Base-by-base conservation (phyloP, 352 stramenopile species). In the Pythium dissimile region DNA sequence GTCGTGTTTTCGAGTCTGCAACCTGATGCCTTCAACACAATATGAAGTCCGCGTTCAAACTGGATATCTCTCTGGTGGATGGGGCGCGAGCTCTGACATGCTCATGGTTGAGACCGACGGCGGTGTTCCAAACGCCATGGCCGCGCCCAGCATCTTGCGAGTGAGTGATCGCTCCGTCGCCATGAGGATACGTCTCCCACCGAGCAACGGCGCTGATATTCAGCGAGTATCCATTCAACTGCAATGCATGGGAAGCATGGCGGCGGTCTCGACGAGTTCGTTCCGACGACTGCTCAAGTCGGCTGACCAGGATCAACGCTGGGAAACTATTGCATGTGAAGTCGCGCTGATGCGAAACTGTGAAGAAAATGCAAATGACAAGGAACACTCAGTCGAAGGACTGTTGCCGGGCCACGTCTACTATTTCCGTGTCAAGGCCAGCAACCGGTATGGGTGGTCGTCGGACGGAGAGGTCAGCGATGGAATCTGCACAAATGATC, bases 401-500 rank as follows among this genome's bases (percentile, higher is more conserved):
- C 55, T 87, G 5, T 15, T 66, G 1, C 72, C 74, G 1, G 77
- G 77, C 3, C 66, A 67, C 5, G 62, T 84, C 7, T 87, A 87
- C 31, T 78, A 75, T 52, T 80, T 83, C 44, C 72, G 72, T 2
- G 38, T 67, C 2, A 77, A 79, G 43, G 74, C 68, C 13, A 66
- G 37, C 46, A 87, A 87, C 43, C 44, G 55, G 10, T 70, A 64
- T 23, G 77, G 74, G 11, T 87, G 77, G 77, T 85, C 74, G 9
- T 61, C 66, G 1, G 70, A 80, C 30, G 74, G 77, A 0, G 72
- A 81, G 30, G 48, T 74, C 30, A 84, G 72, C 43, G 65, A 76
- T 32, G 74, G 71, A 0, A 75, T 87, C 26, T 80, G 66, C 35
- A 87, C 74, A 1, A 84, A 84, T 16, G 70, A 78, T n/a, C 67